Evolutionary conservation across 805 yeast genomes (phyloP).

Genomic region (Saturnispora halmiae): DNA sequence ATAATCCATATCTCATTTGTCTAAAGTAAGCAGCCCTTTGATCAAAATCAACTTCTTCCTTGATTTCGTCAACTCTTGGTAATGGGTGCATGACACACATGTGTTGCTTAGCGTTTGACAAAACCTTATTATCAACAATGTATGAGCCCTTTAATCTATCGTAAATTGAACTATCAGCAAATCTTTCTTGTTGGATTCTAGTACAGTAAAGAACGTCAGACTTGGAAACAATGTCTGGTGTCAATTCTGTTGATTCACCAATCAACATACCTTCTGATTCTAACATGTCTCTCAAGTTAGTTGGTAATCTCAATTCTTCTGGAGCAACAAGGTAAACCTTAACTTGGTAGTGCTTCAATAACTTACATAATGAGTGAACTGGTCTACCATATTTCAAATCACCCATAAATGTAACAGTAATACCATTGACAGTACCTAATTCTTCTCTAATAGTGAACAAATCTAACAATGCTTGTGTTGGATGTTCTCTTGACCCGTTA

Average conservation of each 20-base stretch:
- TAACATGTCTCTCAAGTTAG: conserved; percentile 59
- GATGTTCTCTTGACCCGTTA: conserved; percentile 96
- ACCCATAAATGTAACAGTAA: conserved; percentile 98
- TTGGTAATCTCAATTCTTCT: conserved; percentile 76
- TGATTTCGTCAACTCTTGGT: conserved; percentile 93
- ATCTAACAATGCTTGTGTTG: conserved; percentile 96
- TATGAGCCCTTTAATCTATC: conserved; percentile 84
- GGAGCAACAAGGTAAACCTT: conserved; percentile 90
- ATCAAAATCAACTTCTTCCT: conserved; percentile 97
- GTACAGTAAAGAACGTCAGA: conserved; percentile 97
- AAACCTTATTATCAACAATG: conserved; percentile 84
- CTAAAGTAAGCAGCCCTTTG: conserved; percentile 99
- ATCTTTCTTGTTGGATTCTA: conserved; percentile 96
- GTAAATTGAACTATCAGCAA: conserved; percentile 64
- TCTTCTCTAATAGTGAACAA: conserved; percentile 98
- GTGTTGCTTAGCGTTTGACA: conserved; percentile 90
- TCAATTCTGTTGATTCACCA: conserved; percentile 64
- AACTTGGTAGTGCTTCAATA: conserved; percentile 87
- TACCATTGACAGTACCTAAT: conserved; percentile 95
- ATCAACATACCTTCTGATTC: conserved; percentile 58
- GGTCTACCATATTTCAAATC: conserved; percentile 98
- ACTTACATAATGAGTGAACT: conserved; percentile 88
- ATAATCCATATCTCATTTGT: conserved; percentile 98
- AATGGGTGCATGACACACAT: conserved; percentile 99
- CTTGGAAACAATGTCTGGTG: conserved; percentile 75